Conservation (phyloP, 139 green algal species). For the Desmodesmus armatus region DNA sequence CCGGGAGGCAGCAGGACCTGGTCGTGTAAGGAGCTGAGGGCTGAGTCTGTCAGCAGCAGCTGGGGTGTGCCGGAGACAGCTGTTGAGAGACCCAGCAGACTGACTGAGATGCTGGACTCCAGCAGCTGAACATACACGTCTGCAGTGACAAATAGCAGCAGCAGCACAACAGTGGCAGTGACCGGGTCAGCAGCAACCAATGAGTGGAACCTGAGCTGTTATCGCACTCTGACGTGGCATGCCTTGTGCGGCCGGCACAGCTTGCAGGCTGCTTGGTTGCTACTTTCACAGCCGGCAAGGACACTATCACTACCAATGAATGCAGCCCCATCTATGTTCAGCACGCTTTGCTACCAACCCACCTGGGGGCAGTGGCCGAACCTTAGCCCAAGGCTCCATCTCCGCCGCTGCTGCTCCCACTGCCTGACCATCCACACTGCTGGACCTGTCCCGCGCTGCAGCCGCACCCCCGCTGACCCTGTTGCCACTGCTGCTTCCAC, state of each 20-base stretch:
- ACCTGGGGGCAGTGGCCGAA: conserved; percentile 10
- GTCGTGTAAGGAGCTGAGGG: neutral
- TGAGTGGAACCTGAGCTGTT: too few relatives aligned
- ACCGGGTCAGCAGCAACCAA: too few relatives aligned
- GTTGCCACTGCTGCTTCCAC: neutral
- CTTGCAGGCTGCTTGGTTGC: too few relatives aligned
- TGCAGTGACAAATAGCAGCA: too few relatives aligned
- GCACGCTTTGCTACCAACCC: too few relatives aligned
- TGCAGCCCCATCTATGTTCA: too few relatives aligned
- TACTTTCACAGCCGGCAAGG: too few relatives aligned
- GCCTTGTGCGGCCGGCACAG: too few relatives aligned
- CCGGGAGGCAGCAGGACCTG: conserved; percentile 2
- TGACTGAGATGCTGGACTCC: neutral
- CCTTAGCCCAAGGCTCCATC: conserved; percentile 6
- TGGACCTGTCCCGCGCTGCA: too few relatives aligned
- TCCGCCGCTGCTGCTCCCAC: neutral
- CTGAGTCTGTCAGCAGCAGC: neutral
- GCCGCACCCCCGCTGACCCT: neutral
- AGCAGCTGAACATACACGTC: conserved; percentile 29
- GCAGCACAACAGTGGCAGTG: too few relatives aligned
- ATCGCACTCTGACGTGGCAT: too few relatives aligned
- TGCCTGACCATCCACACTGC: neutral
- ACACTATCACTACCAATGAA: too few relatives aligned
- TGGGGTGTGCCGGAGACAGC: neutral
- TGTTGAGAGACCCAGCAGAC: conserved; percentile 4